Evolutionary conservation across 2,329 filamentous ascomycete species (phyloP), one percentile per base, ranked within the genome.

Genomic region (Cercospora sojina): DNA sequence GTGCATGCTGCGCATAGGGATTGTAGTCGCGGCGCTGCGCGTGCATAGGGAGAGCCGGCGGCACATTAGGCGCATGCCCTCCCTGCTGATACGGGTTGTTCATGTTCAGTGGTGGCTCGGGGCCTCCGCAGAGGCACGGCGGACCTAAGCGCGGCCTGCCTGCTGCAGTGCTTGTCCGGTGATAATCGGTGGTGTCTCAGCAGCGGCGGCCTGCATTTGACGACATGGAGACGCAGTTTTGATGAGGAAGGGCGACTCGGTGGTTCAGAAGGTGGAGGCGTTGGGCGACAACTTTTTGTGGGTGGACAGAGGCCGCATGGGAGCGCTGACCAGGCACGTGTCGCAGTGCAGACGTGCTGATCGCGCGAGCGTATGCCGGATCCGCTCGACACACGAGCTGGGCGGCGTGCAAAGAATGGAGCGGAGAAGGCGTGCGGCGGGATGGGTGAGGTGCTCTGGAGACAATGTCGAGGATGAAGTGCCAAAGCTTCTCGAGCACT

Each of bases 1-100:
- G 78, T 76, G 71, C 78, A 76, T 57, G 76, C 70, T 72, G 79
- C 60, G 60, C 47, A 74, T 78, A 75, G 18, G 76, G 74, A 53
- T 75, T 69, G 55, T 67, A 71, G 53, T 79, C 75, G 65, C 77
- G 74, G 65, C 77, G 76, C 64, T 67, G 68, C 25, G 64, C 59
- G 56, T 68, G 68, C 64, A 66, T 47, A 58, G 65, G 68, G 66
- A 70, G 62, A 47, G 66, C 62, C 58, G 66, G 59, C 49, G 66
- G 63, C 35, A 65, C 64, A 49, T 67, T 61, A 32, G 60, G 35
- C 43, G 59, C 64, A 43, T 61, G 64, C 64, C 55, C 65, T 61
- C 65, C 64, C 64, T 66, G 60, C 43, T 62, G 61, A 23, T 64
- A 59, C 31, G 58, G 65, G 20, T 64, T 63, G 23, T 67, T 51